A percentile compares a stretch with the other conserved stretches of the same genome.
phyloP scores from a whole-genome alignment of 2,329 filamentous ascomycete species.

The Lasiodiplodia theobromae region DNA sequence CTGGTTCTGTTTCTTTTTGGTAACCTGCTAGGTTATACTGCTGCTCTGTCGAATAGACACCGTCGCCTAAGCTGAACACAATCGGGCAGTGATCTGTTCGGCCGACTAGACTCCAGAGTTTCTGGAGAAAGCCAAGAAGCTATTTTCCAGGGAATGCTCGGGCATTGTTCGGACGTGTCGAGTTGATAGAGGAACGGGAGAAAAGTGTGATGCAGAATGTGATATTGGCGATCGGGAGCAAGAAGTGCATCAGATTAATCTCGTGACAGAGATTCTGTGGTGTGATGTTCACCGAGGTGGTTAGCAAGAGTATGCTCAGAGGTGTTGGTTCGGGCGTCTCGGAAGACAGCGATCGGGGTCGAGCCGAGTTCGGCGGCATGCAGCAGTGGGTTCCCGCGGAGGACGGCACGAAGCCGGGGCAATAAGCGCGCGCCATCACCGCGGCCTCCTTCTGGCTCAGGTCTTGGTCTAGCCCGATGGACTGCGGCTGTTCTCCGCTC shows the following conservation, averaged over 20 bases:
- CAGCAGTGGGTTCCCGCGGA: slow-evolving; percentile 6
- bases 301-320: not conserved
- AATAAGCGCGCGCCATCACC: not conserved
- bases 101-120: not conserved
- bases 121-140: not conserved
- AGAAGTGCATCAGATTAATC: not conserved
- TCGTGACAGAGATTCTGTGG: not conserved
- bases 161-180: slow-evolving; percentile 10
- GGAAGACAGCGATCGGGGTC: not conserved
- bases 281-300: not conserved
- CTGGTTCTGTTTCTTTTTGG: not conserved
- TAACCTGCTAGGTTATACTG: not conserved
- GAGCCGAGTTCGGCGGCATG: slow-evolving; percentile 14
- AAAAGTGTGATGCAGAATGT: not conserved
- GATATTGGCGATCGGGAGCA: not conserved
- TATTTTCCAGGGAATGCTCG: slow-evolving; percentile 7
- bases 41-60: not conserved
- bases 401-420: slow-evolving; percentile 16
- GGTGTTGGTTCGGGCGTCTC: not conserved
- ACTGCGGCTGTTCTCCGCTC: not conserved
- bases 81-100: not conserved
- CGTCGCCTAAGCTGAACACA: not conserved
- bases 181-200: not conserved
- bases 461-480: not conserved
- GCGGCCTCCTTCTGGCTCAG: not conserved